phyloP scores from a whole-genome alignment of 768 basidiomycete species.

The Paxillus ammoniavirescens region DNA sequence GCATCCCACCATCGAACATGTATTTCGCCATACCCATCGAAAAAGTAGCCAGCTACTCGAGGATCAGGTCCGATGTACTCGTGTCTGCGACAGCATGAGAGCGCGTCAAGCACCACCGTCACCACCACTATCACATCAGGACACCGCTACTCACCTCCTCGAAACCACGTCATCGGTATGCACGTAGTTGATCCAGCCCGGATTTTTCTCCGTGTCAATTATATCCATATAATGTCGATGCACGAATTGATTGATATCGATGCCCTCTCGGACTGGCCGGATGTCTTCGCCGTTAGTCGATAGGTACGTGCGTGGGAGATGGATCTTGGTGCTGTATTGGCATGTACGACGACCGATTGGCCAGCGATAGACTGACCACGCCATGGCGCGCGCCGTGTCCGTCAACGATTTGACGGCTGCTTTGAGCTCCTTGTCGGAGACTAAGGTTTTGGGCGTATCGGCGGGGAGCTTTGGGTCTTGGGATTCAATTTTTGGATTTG shows the following conservation, averaged over 20 bases:
- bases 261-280: conserved; percentile 27
- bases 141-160: conserved; percentile 25
- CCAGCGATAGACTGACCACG: conserved; percentile 42
- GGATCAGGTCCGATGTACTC: conserved; percentile 46
- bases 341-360: conserved; percentile 36
- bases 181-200: conserved; percentile 33
- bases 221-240: conserved; percentile 25
- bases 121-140: no score
- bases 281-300: conserved; percentile 36
- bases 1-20: conserved; percentile 45
- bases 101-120: not conserved
- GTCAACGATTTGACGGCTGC: conserved; percentile 29
- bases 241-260: conserved; percentile 40
- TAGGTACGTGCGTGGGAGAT: conserved; percentile 39
- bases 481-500: not conserved
- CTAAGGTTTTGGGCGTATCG: not conserved
- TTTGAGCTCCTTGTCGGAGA: conserved; percentile 7
- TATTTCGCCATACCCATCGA: conserved; percentile 37
- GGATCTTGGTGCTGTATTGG: conserved; percentile 31
- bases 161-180: conserved; percentile 32
- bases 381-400: conserved; percentile 32
- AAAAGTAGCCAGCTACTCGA: conserved; percentile 40
- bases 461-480: not conserved
- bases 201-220: conserved; percentile 19
- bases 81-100: conserved; percentile 28